A percentile compares a stretch with the other conserved stretches of the same genome.
phyloP scores from a whole-genome alignment of 257 asterid genomes.

The Solanum commersonii region DNA sequence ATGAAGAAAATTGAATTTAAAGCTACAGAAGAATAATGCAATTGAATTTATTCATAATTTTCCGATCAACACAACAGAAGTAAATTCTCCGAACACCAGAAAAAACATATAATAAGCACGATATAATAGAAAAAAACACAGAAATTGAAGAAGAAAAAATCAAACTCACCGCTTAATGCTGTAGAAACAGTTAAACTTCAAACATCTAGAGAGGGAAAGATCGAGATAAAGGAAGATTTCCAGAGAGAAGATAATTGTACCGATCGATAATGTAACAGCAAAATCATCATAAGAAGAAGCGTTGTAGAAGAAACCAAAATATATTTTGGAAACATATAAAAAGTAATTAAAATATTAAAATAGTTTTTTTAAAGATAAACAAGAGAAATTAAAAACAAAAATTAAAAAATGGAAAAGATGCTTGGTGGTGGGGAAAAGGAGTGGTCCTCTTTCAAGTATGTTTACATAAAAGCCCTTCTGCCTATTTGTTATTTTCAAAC shows the following conservation, averaged over 20 bases:
- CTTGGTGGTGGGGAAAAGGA: constrained; percentile 14
- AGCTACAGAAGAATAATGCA: not conserved
- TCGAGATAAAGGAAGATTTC: not conserved
- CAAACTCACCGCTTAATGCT: constrained; percentile 2
- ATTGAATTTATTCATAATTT: not conserved
- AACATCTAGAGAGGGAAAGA: constrained; percentile 28
- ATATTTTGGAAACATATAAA: not conserved
- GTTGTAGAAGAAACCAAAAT: constrained; percentile 54
- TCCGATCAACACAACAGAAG: not conserved
- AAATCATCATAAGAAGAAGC: constrained; percentile 44
- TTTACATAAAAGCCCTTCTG: not conserved
- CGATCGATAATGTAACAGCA: constrained; percentile 37
- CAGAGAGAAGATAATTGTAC: constrained; percentile 13
- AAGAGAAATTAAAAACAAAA: not conserved
- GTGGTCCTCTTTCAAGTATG: constrained; percentile 1
- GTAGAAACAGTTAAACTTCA: not conserved
- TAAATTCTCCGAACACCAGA: not conserved
- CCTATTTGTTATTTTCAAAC: not conserved
- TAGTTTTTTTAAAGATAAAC: not conserved
- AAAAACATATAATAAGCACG: not conserved
- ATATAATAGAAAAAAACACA: not conserved
- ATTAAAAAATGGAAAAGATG: not conserved
- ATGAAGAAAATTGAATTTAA: not conserved
- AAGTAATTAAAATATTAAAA: not conserved
- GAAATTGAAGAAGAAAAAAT: not conserved